Percentiles rank a stretch among this genome's conserved stretches.
Conservation (phyloP, 495 filamentous ascomycete genomes). For the Apodospora peruviana region DNA sequence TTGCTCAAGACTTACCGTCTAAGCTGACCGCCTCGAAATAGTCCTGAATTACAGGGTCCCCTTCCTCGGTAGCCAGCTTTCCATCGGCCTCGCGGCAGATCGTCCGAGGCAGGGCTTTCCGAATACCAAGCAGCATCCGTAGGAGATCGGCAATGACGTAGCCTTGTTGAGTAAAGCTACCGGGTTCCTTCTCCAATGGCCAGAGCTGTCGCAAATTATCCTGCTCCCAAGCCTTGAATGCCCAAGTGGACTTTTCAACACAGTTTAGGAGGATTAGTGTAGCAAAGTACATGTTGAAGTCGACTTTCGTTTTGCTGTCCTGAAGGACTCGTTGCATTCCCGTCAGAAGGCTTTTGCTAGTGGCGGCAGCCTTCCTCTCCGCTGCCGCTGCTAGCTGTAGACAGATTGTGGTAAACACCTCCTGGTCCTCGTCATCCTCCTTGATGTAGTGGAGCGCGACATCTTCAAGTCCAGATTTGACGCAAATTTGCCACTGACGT, state of each 20-base stretch:
- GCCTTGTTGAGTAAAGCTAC: slow-evolving; percentile 62
- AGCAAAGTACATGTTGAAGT: slow-evolving; percentile 69
- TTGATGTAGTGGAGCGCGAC: slow-evolving; percentile 29
- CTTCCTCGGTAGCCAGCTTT: slow-evolving; percentile 48
- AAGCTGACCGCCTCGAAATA: slow-evolving; percentile 60
- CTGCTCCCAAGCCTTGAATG: slow-evolving; percentile 69
- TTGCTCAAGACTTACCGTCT: slow-evolving; percentile 44
- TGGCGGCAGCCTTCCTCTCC: slow-evolving; percentile 63
- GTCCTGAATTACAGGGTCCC: slow-evolving; percentile 44
- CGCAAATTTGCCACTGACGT: slow-evolving; percentile 57
- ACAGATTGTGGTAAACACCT: slow-evolving; percentile 48
- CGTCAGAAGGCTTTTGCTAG: slow-evolving; percentile 64
- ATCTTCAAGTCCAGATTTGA: slow-evolving; percentile 25
- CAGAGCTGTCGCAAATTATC: slow-evolving; percentile 52
- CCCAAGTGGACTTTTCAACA: slow-evolving; percentile 78
- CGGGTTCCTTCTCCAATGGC: slow-evolving; percentile 66
- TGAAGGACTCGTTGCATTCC: slow-evolving; percentile 73
- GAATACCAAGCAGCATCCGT: slow-evolving; percentile 68
- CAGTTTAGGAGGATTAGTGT: slow-evolving; percentile 71
- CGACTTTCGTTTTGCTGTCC: slow-evolving; percentile 60
- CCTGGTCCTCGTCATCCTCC: slow-evolving; percentile 35
- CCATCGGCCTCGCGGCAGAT: slow-evolving; percentile 45
- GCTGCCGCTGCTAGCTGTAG: slow-evolving; percentile 68
- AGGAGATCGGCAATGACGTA: slow-evolving; percentile 66
- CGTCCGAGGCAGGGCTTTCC: slow-evolving; percentile 62